Conservation (phyloP, 2,329 filamentous ascomycete species). For the Pestalotiopsis sp. region DNA sequence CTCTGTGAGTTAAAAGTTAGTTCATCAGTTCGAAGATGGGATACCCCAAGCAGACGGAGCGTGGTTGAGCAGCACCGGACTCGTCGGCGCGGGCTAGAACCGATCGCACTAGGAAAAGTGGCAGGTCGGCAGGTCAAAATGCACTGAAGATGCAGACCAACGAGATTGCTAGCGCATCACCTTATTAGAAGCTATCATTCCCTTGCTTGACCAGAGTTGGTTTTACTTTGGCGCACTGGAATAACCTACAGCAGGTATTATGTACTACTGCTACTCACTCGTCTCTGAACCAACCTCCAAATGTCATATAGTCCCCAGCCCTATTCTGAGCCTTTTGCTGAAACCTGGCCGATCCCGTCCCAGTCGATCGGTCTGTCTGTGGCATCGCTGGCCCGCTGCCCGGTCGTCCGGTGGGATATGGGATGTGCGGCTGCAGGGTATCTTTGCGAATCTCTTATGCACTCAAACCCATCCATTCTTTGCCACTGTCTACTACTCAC, state of each 20-base stretch:
- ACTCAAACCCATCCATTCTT: background rate
- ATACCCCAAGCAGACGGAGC: background rate
- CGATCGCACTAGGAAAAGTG: background rate
- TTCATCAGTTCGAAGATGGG: background rate
- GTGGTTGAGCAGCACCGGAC: background rate
- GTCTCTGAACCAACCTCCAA: background rate
- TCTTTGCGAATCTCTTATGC: background rate
- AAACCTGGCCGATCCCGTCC: background rate
- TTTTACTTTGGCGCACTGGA: background rate
- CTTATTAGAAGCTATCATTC: background rate
- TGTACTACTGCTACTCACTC: background rate
- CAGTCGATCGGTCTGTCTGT: background rate
- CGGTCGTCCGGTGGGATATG: background rate
- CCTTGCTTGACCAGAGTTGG: no score
- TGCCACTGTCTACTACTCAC: background rate
- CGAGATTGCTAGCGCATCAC: background rate
- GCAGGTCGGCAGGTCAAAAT: background rate
- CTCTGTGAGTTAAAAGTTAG: background rate
- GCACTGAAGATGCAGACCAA: background rate
- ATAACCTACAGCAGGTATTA: background rate
- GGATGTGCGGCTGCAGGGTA: background rate
- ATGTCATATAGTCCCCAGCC: background rate
- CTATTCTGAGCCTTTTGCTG: background rate
- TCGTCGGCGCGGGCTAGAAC: background rate
- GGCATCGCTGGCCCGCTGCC: background rate